Conservation (phyloP, 2,329 filamentous ascomycete genomes). For the Didymella exigua region DNA sequence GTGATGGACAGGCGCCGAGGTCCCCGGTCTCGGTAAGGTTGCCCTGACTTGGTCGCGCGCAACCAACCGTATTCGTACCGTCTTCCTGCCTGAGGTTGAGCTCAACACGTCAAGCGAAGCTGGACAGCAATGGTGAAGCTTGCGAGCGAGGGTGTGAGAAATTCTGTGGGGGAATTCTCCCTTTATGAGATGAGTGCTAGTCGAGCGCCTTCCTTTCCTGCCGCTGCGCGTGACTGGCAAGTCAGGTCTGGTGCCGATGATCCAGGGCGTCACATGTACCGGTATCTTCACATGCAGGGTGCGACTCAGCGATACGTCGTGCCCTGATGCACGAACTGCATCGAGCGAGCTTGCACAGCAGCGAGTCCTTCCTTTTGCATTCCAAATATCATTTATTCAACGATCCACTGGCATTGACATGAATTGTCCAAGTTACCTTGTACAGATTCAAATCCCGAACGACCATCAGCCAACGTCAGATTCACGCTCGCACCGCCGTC, state of each 20-base stretch:
- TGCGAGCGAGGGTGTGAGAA: not conserved
- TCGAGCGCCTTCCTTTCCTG: slow-evolving; percentile 1
- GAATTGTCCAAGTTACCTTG: not conserved
- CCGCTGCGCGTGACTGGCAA: slow-evolving; percentile 10
- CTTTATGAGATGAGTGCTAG: not conserved
- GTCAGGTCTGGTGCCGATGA: slow-evolving; percentile 12
- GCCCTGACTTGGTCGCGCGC: slow-evolving; percentile 5
- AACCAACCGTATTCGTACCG: slow-evolving; percentile 1
- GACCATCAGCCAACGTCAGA: not conserved
- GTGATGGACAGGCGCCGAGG: slow-evolving; percentile 17
- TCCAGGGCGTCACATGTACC: slow-evolving; percentile 13
- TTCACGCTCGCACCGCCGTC: not conserved
- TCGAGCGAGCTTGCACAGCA: not conserved
- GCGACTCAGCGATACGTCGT: not conserved
- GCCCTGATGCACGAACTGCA: not conserved
- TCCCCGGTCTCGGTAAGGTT: slow-evolving; percentile 14
- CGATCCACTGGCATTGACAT: slow-evolving; percentile 15
- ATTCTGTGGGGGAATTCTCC: not conserved
- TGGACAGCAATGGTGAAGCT: not conserved
- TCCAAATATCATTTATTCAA: not conserved
- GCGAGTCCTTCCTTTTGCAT: not conserved
- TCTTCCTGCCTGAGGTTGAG: slow-evolving; percentile 4
- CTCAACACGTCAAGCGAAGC: not conserved
- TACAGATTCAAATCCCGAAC: not conserved
- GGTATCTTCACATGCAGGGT: slow-evolving; percentile 16